Evolutionary conservation across 805 yeast species (phyloP).

Genomic region (Yarrowia sp.): DNA sequence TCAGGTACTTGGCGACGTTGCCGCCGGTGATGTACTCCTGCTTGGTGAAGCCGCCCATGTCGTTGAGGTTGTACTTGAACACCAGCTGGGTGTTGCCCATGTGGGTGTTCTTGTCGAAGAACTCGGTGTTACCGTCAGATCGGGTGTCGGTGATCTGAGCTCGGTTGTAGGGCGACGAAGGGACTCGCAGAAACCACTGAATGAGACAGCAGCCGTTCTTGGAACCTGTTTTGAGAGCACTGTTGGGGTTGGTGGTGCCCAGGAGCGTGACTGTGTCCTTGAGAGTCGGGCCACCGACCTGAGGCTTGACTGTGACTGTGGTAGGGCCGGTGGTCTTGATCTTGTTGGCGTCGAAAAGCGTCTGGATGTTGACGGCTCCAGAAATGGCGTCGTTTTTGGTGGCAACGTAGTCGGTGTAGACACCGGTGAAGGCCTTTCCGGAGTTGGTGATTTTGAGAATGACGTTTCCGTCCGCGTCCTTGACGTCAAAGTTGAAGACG

Average conservation of each 20-base stretch:
- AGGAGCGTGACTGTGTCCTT: background rate
- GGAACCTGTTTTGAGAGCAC: background rate
- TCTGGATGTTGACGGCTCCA: background rate
- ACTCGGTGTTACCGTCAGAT: background rate
- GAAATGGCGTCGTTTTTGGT: background rate
- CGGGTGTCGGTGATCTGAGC: background rate
- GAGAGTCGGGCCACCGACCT: background rate
- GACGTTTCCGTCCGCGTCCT: background rate
- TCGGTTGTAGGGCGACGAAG: conserved; percentile 8
- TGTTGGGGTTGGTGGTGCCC: background rate
- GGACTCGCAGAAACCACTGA: background rate
- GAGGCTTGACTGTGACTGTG: background rate
- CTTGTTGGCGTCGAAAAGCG: background rate
- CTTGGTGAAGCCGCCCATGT: background rate
- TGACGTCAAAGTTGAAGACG: conserved; percentile 6
- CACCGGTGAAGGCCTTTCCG: background rate
- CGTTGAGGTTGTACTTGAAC: background rate
- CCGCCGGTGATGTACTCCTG: background rate
- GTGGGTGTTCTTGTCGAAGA: background rate
- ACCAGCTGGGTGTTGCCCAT: background rate
- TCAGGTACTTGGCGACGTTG: background rate
- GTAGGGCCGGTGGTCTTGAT: background rate
- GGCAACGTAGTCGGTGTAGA: conserved; percentile 10
- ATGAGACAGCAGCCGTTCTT: background rate
- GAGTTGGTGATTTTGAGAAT: background rate